Percentiles rank a stretch among this genome's conserved stretches.
These are phyloP conservation scores for Neofusicoccum sp. DNA, from an alignment of 2,329 filamentous ascomycete species.

Conservation along the genomic window DNA sequence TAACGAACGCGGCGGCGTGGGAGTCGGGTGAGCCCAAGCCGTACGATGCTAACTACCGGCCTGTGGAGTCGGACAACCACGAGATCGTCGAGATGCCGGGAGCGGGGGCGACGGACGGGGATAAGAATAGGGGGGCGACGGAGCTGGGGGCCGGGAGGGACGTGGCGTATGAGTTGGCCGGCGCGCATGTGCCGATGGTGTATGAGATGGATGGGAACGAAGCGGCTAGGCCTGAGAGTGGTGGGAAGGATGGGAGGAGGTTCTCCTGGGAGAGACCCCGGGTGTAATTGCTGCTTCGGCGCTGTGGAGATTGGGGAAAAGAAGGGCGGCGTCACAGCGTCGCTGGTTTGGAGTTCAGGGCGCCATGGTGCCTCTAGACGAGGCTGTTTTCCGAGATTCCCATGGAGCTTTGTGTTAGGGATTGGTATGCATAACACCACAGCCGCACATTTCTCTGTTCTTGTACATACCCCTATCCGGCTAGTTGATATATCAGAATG, in stretches of 20 bases:
- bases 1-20: neutral
- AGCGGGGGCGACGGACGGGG: neutral
- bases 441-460: too few relatives aligned
- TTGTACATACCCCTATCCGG: too few relatives aligned
- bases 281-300: too few relatives aligned
- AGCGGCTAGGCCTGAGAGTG: neutral
- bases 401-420: too few relatives aligned
- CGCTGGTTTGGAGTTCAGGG: too few relatives aligned
- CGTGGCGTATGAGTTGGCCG: neutral
- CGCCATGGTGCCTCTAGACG: too few relatives aligned
- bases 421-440: too few relatives aligned
- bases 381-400: too few relatives aligned
- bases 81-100: neutral
- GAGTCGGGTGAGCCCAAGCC: neutral
- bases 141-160: neutral
- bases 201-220: neutral
- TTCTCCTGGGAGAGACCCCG: neutral
- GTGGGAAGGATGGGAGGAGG: neutral
- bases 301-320: too few relatives aligned
- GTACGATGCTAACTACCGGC: neutral
- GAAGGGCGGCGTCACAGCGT: too few relatives aligned
- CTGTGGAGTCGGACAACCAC: neutral
- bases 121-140: neutral
- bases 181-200: constrained; percentile 1
- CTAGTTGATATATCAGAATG: too few relatives aligned